A percentile compares a stretch with the other conserved stretches of the same genome.
These are phyloP conservation scores for Hanseniaspora lachancei DNA, from an alignment of 805 yeast species.

Conservation along the genomic window DNA sequence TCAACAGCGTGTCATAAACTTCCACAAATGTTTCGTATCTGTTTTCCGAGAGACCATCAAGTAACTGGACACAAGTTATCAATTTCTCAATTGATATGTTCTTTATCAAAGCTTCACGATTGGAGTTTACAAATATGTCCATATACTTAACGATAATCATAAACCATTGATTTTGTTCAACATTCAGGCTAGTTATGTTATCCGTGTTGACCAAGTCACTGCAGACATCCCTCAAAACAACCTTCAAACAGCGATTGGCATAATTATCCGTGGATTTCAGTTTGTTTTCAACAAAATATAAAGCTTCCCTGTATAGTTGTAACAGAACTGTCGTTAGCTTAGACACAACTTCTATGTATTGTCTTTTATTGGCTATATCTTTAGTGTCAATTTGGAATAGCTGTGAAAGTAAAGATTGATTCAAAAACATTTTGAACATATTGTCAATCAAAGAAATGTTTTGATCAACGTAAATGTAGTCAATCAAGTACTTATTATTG, in stretches of 20 bases:
- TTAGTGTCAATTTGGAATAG: background rate
- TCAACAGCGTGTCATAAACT: background rate
- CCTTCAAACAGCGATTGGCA: background rate
- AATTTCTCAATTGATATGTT: background rate
- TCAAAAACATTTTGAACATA: background rate
- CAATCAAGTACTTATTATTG: background rate
- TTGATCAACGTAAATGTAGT: background rate
- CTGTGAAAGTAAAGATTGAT: background rate
- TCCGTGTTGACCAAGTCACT: background rate
- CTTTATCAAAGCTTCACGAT: background rate
- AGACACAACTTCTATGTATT: background rate
- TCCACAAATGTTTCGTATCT: slow-evolving; percentile 3
- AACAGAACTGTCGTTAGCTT: background rate
- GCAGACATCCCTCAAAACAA: background rate
- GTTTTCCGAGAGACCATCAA: background rate
- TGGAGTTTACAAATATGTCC: background rate
- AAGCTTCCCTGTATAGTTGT: background rate
- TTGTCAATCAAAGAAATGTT: background rate
- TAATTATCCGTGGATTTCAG: background rate
- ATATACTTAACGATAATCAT: background rate
- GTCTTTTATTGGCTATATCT: background rate
- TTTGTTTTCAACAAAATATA: background rate
- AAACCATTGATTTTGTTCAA: slow-evolving; percentile 7
- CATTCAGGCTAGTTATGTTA: background rate
- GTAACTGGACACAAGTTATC: background rate